Conservation (phyloP, 805 yeast species). For the Pichia kluyveri region DNA sequence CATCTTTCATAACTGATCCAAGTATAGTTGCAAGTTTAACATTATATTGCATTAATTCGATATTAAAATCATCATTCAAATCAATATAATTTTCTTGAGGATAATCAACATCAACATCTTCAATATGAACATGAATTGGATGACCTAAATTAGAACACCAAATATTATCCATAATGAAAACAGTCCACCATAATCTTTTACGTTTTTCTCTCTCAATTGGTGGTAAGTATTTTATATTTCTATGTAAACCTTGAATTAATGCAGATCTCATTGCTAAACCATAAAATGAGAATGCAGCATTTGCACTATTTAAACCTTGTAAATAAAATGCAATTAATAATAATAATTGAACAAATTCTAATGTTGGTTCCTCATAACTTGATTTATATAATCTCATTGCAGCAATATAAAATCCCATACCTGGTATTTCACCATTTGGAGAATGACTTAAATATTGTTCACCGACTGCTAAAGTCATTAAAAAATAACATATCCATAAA, state of each 20-base stretch:
- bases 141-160: slow-evolving; percentile 27
- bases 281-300: slow-evolving; percentile 23
- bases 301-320: slow-evolving; percentile 27
- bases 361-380: slow-evolving; percentile 22
- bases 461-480: slow-evolving; percentile 14
- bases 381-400: slow-evolving; percentile 16
- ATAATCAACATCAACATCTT: slow-evolving; percentile 22
- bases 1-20: slow-evolving; percentile 21
- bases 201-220: slow-evolving; percentile 22
- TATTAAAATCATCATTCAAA: slow-evolving; percentile 22
- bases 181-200: slow-evolving; percentile 30
- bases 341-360: slow-evolving; percentile 21
- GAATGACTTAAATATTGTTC: slow-evolving; percentile 12
- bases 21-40: slow-evolving; percentile 13
- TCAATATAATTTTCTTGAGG: slow-evolving; percentile 12
- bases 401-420: slow-evolving; percentile 22
- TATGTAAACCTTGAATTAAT: slow-evolving; percentile 23
- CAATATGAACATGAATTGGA: slow-evolving; percentile 25
- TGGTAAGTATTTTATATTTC: slow-evolving; percentile 9
- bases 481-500: slow-evolving; percentile 12
- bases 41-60: slow-evolving; percentile 17
- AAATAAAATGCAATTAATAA: slow-evolving; percentile 25
- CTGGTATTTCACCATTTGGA: slow-evolving; percentile 14
- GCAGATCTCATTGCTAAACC: slow-evolving; percentile 26
- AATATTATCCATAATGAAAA: slow-evolving; percentile 23